Percentiles rank a stretch among this genome's conserved stretches.
Conservation (phyloP, 305 asterid genomes). For the Fraxinus greggii region DNA sequence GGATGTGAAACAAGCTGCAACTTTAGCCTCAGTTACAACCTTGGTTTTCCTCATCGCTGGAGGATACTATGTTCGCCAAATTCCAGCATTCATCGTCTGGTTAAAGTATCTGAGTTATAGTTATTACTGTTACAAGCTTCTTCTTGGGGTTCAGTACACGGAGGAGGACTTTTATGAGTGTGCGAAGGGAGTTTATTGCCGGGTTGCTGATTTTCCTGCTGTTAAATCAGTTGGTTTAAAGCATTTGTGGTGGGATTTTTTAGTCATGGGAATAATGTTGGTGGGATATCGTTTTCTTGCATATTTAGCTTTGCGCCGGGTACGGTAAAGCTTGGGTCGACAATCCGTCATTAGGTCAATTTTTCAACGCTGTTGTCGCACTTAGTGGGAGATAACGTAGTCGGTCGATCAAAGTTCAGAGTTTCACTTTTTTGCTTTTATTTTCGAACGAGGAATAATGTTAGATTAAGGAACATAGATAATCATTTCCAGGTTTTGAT, state of each 20-base stretch:
- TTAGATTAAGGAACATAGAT: conserved; percentile 39
- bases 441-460: conserved; percentile 43
- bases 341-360: neutral
- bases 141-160: conserved; percentile 79
- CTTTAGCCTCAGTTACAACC: conserved; percentile 91
- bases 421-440: conserved; percentile 31
- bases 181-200: conserved; percentile 62
- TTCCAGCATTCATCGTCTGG: conserved; percentile 88
- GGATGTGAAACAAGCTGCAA: conserved; percentile 97
- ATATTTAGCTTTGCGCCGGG: conserved; percentile 73
- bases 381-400: conserved; percentile 32
- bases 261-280: conserved; percentile 70
- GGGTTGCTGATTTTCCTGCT: conserved; percentile 76
- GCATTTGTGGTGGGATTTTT: conserved; percentile 67
- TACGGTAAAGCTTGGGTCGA: conserved; percentile 36
- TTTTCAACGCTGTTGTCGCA: neutral
- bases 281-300: conserved; percentile 80
- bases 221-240: conserved; percentile 69
- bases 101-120: conserved; percentile 83
- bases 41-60: conserved; percentile 95
- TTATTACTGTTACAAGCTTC: conserved; percentile 87
- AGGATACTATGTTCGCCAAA: conserved; percentile 85
- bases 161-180: conserved; percentile 73
- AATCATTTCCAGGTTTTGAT: conserved; percentile 50
- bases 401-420: conserved; percentile 37